Evolutionary conservation across 805 yeast genomes (phyloP).

Genomic region (Suhomyces emberorum): DNA sequence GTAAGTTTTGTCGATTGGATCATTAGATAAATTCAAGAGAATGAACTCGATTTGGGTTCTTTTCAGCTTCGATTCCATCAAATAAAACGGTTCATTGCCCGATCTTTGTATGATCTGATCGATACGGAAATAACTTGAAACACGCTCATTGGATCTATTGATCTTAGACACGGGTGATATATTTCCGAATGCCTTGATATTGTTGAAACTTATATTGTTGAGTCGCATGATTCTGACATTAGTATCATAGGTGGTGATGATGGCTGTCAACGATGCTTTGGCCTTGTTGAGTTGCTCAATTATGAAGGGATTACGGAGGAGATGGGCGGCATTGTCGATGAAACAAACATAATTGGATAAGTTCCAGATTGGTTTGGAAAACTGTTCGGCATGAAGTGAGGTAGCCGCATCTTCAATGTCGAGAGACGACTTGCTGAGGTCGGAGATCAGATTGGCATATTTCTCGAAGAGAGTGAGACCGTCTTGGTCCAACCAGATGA

Average conservation of each 20-base stretch:
- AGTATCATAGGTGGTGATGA: constrained; percentile 15
- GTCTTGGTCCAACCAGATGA: constrained; percentile 37
- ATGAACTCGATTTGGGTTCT: constrained; percentile 26
- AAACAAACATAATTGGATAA: constrained; percentile 27
- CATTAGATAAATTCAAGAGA: constrained; percentile 26
- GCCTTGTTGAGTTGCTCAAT: constrained; percentile 25
- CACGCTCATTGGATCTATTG: constrained; percentile 12
- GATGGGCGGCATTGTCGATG: constrained; percentile 17
- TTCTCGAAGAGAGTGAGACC: constrained; percentile 34
- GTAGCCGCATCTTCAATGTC: constrained; percentile 6
- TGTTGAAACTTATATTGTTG: constrained; percentile 34
- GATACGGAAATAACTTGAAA: constrained; percentile 37
- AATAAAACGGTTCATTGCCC: constrained; percentile 17
- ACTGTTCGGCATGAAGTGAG: constrained; percentile 15
- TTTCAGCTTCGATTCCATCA: constrained; percentile 10
- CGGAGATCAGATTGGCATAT: constrained; percentile 18
- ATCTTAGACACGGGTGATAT: constrained; percentile 5
- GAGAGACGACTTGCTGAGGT: constrained; percentile 7
- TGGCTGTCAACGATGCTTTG: constrained; percentile 11
- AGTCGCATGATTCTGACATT: constrained; percentile 17
- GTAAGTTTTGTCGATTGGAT: constrained; percentile 11
- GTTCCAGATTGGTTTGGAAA: constrained; percentile 30
- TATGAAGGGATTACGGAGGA: constrained; percentile 39
- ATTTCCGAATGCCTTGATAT: constrained; percentile 27
- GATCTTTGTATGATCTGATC: constrained; percentile 37